These are phyloP conservation scores for Acanthamoeba triangularis DNA, from an alignment of 208 protist genomes.

Conservation along the genomic window DNA sequence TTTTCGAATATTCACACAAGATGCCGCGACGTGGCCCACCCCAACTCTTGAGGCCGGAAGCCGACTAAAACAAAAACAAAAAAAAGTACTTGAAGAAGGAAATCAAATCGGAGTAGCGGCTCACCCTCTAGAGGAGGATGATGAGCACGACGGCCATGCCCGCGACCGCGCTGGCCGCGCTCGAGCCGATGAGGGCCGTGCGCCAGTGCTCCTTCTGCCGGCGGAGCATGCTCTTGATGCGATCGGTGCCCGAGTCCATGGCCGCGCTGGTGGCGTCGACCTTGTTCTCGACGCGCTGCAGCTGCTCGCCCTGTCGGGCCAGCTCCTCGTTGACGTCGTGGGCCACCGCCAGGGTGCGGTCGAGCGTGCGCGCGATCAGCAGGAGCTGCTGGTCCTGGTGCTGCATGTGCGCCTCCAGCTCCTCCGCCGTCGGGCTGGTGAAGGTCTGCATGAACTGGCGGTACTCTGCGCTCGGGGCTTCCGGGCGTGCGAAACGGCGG, in stretches of 20 bases:
- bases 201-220: constrained; percentile 28
- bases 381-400: constrained; percentile 23
- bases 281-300: background rate
- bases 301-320: background rate
- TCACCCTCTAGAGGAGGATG: background rate
- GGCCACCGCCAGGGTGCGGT: background rate
- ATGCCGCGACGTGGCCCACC: no score
- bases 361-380: background rate
- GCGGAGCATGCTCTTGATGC: background rate
- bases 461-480: background rate
- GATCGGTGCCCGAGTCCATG: constrained; percentile 1
- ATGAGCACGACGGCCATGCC: background rate
- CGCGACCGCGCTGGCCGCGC: no score
- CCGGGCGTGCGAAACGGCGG: background rate
- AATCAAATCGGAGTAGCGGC: no score
- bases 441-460: background rate
- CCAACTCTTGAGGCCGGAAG: no score
- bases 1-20: background rate
- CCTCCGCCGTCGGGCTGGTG: background rate
- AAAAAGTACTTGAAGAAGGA: background rate
- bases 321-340: constrained; percentile 20
- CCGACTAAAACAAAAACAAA: no score
- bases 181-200: background rate
- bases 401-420: background rate
- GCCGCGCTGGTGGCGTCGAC: background rate